Base-by-base conservation (phyloP, 345 rosid species). In the Angophora floribunda region DNA sequence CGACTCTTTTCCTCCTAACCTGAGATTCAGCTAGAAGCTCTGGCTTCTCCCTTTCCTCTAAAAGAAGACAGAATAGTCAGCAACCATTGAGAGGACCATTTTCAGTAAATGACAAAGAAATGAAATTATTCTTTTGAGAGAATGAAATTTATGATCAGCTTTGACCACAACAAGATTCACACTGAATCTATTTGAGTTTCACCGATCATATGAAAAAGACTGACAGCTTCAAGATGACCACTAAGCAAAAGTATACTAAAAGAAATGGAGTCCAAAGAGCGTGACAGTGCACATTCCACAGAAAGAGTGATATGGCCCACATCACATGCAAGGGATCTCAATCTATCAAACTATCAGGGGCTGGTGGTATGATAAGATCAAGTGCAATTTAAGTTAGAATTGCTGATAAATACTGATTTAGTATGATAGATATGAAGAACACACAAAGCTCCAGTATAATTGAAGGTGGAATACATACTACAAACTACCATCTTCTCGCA, bases 11-110 rank as follows among this genome's bases (percentile, higher is more conserved):
- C 87, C 99, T 95, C 93, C 97, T 94, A 52, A 87, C 87, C 87
- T 94, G 97, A 59, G 98, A 97, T 93, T 97, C 98, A 17, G 99
- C 98, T 91, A 98, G 93, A 91, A 97, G 89, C 91, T 98, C 99
- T 26, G 99, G 99, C 90, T 92, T 93, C 95, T 97, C 98, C 89
- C 97, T 95, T 91, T 97, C 99, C 96, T 96, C 99, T 97, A 92
- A 78, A 91, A 89, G 45, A 86, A 85, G 89, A 51, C 24, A 70
- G 80, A 90, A 87, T 17, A 45, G 84, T 86, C 84, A 49, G 30
- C 47, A 75, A 61, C 26, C 49, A 36, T 44, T 75, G 82, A 41
- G 47, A 51, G 88, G 30, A 82, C 21, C 28, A 30, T 12, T 79
- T 55, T 41, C 65, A 52, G 26, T 36, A 86, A 45, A 61, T 41